Conservation (phyloP, 2,329 filamentous ascomycete genomes). For the Apiospora marii region DNA sequence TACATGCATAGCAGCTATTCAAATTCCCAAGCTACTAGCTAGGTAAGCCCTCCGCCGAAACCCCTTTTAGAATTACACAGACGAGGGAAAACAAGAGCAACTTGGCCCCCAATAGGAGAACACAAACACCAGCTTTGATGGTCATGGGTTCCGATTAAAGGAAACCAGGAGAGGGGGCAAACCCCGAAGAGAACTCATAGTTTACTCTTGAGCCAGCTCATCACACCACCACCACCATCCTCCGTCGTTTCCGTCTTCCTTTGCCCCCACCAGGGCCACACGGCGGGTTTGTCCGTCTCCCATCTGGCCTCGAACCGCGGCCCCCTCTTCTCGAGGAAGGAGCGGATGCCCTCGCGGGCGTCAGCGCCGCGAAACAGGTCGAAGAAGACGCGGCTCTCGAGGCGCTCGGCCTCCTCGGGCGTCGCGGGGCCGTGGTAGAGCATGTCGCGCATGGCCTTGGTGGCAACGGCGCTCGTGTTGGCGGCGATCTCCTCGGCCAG, state of each 20-base stretch:
- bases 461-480: conserved; percentile 71
- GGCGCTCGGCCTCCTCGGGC: conserved; percentile 73
- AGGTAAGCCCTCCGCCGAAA: neutral
- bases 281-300: conserved; percentile 63
- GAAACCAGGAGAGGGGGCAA: too few species aligned
- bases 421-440: conserved; percentile 67
- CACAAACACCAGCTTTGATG: too few species aligned
- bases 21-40: neutral
- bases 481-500: conserved; percentile 71
- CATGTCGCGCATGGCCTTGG: conserved; percentile 74
- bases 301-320: conserved; percentile 68
- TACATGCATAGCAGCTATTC: neutral
- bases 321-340: conserved; percentile 74
- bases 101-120: neutral
- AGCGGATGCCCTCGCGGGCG: conserved; percentile 70
- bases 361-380: conserved; percentile 66
- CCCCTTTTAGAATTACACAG: neutral
- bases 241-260: conserved; percentile 38
- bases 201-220: conserved; percentile 30
- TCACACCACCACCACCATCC: neutral
- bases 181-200: conserved; percentile 19
- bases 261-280: conserved; percentile 75
- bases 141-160: neutral
- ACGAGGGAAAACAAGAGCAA: neutral
- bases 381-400: conserved; percentile 72